Conservation (phyloP, 2,329 filamentous ascomycete genomes). For the Xylaria sp. region DNA sequence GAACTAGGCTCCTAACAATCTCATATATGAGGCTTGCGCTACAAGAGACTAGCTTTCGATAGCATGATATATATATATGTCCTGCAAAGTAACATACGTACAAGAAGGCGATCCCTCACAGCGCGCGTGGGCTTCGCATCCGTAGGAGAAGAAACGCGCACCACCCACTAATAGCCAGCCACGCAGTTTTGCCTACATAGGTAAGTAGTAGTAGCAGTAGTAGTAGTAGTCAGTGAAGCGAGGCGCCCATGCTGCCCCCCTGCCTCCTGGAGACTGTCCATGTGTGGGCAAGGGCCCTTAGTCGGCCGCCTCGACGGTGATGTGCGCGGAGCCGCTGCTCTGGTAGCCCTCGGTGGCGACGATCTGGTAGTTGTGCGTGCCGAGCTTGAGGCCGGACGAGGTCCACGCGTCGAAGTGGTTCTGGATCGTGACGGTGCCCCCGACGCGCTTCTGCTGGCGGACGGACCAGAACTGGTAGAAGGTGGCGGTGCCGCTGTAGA, state of each 20-base stretch:
- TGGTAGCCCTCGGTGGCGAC: conserved; percentile 45
- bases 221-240: too few species aligned
- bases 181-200: too few species aligned
- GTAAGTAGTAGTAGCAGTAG: too few species aligned
- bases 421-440: conserved; percentile 40
- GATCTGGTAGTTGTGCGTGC: conserved; percentile 42
- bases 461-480: conserved; percentile 59
- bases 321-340: conserved; percentile 49
- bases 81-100: background rate
- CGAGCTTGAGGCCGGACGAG: conserved; percentile 36
- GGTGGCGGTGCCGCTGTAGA: conserved; percentile 38
- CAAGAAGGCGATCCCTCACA: background rate
- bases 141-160: too few species aligned
- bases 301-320: conserved; percentile 29
- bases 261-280: too few species aligned
- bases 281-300: conserved; percentile 4
- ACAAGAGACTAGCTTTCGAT: background rate
- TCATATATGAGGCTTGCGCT: background rate
- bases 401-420: conserved; percentile 42
- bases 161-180: too few species aligned
- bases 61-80: background rate
- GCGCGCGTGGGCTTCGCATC: too few species aligned
- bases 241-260: background rate
- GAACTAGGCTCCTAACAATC: too few species aligned
- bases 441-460: conserved; percentile 50